These are phyloP conservation scores for Globisporangium canariense DNA, from an alignment of 352 stramenopile genomes.

Conservation along the genomic window DNA sequence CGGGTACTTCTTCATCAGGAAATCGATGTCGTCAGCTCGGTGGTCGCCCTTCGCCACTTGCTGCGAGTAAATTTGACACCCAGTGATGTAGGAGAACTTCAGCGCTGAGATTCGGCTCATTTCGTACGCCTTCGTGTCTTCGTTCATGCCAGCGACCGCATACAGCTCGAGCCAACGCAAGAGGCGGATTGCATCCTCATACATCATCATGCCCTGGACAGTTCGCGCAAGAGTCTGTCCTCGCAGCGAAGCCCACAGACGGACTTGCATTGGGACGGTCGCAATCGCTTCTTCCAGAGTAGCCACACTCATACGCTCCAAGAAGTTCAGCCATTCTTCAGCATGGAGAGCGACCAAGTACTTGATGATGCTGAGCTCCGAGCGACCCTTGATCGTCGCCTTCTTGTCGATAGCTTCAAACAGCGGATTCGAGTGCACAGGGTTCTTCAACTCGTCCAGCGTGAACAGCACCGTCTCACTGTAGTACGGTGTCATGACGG, in stretches of 20 bases:
- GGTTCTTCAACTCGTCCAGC: slow-evolving; percentile 83
- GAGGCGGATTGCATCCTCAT: slow-evolving; percentile 84
- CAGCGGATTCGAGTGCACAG: slow-evolving; percentile 75
- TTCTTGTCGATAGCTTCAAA: slow-evolving; percentile 76
- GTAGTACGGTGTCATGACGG: slow-evolving; percentile 88
- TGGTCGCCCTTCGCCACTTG: slow-evolving; percentile 72
- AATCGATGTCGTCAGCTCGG: slow-evolving; percentile 87
- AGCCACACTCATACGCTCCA: slow-evolving; percentile 72
- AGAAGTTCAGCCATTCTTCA: slow-evolving; percentile 87
- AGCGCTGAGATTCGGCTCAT: slow-evolving; percentile 84
- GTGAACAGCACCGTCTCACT: slow-evolving; percentile 85
- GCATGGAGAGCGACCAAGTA: slow-evolving; percentile 87
- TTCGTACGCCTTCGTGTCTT: slow-evolving; percentile 68
- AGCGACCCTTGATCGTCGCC: slow-evolving; percentile 65
- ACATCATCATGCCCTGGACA: slow-evolving; percentile 89
- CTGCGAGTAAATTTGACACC: slow-evolving; percentile 86
- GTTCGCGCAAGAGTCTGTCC: slow-evolving; percentile 85
- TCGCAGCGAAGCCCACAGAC: slow-evolving; percentile 81
- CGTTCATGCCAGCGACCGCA: slow-evolving; percentile 50
- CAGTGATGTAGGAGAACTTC: slow-evolving; percentile 89
- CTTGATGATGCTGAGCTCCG: slow-evolving; percentile 83
- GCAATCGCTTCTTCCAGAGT: slow-evolving; percentile 71
- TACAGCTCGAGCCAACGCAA: slow-evolving; percentile 84
- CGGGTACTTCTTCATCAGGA: slow-evolving; percentile 85
- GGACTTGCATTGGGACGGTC: slow-evolving; percentile 65